These are phyloP conservation scores for Psilocybe cyanescens DNA, from an alignment of 768 basidiomycete species.

Conservation along the genomic window DNA sequence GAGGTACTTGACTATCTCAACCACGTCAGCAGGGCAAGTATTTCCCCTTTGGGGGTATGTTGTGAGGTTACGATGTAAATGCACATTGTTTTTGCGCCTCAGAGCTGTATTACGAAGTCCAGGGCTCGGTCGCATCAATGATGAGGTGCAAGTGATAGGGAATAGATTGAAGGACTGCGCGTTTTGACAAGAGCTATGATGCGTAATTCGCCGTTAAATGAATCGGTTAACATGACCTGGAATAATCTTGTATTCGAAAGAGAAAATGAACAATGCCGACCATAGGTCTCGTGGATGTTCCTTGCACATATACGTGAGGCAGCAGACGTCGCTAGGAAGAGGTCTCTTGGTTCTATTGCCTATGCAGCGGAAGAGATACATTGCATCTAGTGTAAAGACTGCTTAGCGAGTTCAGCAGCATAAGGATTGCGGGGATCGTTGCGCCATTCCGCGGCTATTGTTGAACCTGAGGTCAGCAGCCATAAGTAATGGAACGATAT, in stretches of 20 bases:
- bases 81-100: too few species aligned
- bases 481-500: neutral
- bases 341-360: constrained; percentile 19
- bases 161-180: neutral
- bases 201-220: neutral
- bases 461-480: constrained; percentile 5
- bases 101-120: neutral
- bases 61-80: too few species aligned
- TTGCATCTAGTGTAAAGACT: constrained; percentile 47
- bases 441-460: constrained; percentile 61
- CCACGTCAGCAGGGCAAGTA: too few species aligned
- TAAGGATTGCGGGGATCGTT: constrained; percentile 86
- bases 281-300: neutral
- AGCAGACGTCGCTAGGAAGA: neutral
- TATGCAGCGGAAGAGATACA: constrained; percentile 11
- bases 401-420: constrained; percentile 74
- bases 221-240: neutral
- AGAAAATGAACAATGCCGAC: neutral
- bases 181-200: neutral
- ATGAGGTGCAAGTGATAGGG: neutral
- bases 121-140: neutral
- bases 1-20: too few species aligned
- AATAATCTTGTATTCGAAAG: neutral
- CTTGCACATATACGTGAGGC: neutral
- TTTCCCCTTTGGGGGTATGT: too few species aligned